phyloP scores from a whole-genome alignment of 23 red algal genomes.

The Pyropia haitanensis region DNA sequence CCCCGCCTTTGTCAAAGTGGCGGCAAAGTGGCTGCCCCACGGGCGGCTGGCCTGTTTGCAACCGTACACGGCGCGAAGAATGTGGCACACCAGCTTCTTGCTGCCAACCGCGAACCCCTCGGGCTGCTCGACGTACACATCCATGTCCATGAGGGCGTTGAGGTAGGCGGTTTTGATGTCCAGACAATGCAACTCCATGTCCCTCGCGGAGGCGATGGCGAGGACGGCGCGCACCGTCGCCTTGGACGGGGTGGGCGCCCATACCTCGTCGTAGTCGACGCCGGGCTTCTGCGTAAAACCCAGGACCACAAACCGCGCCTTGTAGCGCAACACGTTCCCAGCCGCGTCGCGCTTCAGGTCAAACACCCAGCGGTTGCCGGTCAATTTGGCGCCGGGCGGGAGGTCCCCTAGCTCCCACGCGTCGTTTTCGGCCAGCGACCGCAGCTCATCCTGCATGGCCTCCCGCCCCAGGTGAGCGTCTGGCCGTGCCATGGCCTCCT shows the following conservation, averaged over 20 bases:
- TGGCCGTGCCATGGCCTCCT: too few species aligned
- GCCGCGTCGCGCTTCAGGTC: neutral
- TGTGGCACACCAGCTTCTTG: too few species aligned
- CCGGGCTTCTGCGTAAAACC: slow-evolving; percentile 21
- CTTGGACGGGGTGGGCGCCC: neutral
- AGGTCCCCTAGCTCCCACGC: too few species aligned
- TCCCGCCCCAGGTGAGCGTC: too few species aligned
- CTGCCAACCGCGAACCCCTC: slow-evolving; percentile 32
- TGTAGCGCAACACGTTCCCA: slow-evolving; percentile 14
- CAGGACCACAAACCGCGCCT: slow-evolving; percentile 25
- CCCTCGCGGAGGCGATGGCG: neutral
- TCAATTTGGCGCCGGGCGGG: too few species aligned
- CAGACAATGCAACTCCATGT: neutral
- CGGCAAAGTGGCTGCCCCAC: too few species aligned
- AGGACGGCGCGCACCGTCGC: slow-evolving; percentile 1
- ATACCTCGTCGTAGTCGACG: slow-evolving; percentile 3
- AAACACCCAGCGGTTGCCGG: too few species aligned
- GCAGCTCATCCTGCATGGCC: too few species aligned
- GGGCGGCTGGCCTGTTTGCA: too few species aligned
- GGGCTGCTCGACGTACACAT: slow-evolving; percentile 39
- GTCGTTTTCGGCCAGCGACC: too few species aligned
- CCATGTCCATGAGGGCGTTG: slow-evolving; percentile 29
- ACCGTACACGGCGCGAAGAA: too few species aligned
- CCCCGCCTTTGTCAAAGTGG: too few species aligned
- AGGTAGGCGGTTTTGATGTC: slow-evolving; percentile 46